Base-by-base conservation (phyloP, 2,329 filamentous ascomycete genomes). In the Phialocephala sp. region DNA sequence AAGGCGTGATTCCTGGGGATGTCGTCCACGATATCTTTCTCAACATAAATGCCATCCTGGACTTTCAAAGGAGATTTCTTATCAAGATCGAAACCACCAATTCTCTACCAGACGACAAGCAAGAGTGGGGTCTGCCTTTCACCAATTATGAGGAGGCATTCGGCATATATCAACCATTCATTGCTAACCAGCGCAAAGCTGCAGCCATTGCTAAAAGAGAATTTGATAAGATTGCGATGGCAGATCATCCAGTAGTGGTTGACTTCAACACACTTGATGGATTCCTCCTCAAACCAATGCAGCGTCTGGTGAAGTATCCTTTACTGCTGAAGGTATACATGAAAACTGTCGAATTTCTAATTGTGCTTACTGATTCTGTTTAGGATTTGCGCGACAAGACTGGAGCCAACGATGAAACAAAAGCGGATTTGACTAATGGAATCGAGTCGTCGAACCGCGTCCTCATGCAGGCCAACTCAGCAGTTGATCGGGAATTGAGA, bases 61-160 rank as follows among this genome's bases (percentile, higher is more conserved):
- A 99, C 78, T 97, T 97, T 76, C 94, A 98, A 76, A 90, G 96
- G 68, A 88, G 94, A 35, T 98, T 99, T 74, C 83, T 99, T 57
- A 98, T 99, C 74, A 90, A 93, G 63, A 92, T 99, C 68, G 95
- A 99, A 80, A 96, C 96, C 35, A 96, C 94, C 43, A 97, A 98
- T 75, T 93, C 92, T 3, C 87, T 93, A 79, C 86, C 92, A 0
- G 85, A 90, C 67, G 80, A 85, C 4, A 84, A 87, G 67, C 95
- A 99, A 77, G 91, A 94, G 77, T 99, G 95, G 95, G 95, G 95
- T n/a, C 85, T 88, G n/a, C 87, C 96, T 0, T 98, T 98, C 76
- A 85, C 91, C 15, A 83, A 89, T 15, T 93, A 94, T 76, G 92
- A 95, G 76, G 92, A 95, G 66, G 87, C 89, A 0, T 97, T 99